These are phyloP conservation scores for Phascolomyces articulosus DNA, from an alignment of 371 early-diverging fungal species.

Conservation along the genomic window DNA sequence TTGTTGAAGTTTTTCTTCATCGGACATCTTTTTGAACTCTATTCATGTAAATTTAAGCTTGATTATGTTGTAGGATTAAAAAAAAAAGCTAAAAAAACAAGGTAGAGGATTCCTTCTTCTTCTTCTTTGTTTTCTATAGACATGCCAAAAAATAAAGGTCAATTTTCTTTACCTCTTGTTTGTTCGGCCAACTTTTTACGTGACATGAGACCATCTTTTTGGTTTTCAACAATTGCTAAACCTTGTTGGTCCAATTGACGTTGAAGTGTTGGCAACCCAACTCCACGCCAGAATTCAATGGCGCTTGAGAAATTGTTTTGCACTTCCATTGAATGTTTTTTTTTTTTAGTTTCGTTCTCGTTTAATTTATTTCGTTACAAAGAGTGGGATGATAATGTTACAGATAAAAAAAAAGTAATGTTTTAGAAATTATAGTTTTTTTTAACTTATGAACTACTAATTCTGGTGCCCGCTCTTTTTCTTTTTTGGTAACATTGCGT, in stretches of 20 bases:
- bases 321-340: slow-evolving; percentile 19
- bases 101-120: too few relatives aligned
- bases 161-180: slow-evolving; percentile 74
- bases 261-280: slow-evolving; percentile 71
- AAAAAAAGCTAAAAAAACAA: too few relatives aligned
- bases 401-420: not conserved
- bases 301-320: slow-evolving; percentile 56
- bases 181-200: slow-evolving; percentile 88
- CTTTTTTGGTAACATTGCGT: too few relatives aligned
- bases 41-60: slow-evolving; percentile 1
- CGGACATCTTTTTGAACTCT: slow-evolving; percentile 82
- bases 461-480: too few relatives aligned
- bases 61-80: slow-evolving; percentile 11
- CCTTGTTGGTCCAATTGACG: slow-evolving; percentile 79
- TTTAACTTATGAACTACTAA: too few relatives aligned
- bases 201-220: slow-evolving; percentile 74
- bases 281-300: slow-evolving; percentile 63
- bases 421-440: too few relatives aligned
- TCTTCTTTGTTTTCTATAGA: too few relatives aligned
- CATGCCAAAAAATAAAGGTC: too few relatives aligned
- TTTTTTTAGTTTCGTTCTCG: not conserved
- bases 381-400: not conserved
- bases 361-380: too few relatives aligned
- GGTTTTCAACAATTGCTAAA: slow-evolving; percentile 81
- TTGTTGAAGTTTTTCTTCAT: slow-evolving; percentile 76